Evolutionary conservation across 352 stramenopile species (phyloP).

Genomic region (Pythium sp.): DNA sequence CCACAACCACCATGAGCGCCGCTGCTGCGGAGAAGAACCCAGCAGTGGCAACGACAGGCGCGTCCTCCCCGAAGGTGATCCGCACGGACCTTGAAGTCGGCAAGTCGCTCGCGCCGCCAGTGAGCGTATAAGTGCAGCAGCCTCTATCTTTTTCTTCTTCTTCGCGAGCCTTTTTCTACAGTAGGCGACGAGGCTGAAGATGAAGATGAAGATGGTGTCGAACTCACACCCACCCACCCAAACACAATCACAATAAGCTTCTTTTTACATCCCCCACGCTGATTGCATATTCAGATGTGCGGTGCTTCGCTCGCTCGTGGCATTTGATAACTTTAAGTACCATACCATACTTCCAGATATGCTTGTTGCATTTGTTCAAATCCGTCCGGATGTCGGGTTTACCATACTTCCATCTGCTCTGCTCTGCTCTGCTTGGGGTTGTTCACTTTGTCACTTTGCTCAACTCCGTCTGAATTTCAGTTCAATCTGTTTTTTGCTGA

Average conservation of each 20-base stretch:
- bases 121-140: conserved; percentile 51
- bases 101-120: conserved; percentile 56
- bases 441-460: no score
- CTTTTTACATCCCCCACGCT: neutral
- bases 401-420: no score
- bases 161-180: neutral
- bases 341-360: neutral
- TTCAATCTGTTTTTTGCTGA: neutral
- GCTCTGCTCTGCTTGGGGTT: no score
- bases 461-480: neutral
- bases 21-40: conserved; percentile 47
- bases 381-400: neutral
- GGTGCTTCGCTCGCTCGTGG: neutral
- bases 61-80: conserved; percentile 62
- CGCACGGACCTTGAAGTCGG: conserved; percentile 58
- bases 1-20: conserved; percentile 16
- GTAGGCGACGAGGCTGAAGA: neutral
- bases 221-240: neutral
- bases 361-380: neutral
- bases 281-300: neutral
- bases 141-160: neutral
- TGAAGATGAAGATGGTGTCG: neutral
- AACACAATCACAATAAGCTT: neutral
- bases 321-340: conserved; percentile 1
- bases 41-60: conserved; percentile 21